Conservation (phyloP, 495 filamentous ascomycete species). For the Podospora sp. region DNA sequence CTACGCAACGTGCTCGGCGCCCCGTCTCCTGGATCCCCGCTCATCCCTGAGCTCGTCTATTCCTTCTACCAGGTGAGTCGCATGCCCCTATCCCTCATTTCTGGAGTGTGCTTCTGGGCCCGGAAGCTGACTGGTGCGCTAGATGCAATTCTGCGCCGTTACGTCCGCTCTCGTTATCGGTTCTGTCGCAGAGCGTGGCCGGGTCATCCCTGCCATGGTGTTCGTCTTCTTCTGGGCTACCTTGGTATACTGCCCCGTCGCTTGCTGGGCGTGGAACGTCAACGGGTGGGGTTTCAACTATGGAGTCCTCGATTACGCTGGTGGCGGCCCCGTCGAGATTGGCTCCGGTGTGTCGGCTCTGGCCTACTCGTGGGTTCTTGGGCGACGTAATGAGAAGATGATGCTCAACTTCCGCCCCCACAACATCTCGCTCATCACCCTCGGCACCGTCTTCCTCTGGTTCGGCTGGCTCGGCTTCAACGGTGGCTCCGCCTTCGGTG, state of each 20-base stretch:
- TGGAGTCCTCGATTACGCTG: conserved; percentile 94
- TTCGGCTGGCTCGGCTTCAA: conserved; percentile 99
- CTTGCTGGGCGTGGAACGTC: conserved; percentile 93
- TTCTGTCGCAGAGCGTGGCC: conserved; percentile 89
- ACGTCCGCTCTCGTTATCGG: conserved; percentile 94
- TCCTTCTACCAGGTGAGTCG: conserved; percentile 77
- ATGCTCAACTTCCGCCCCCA: conserved; percentile 95
- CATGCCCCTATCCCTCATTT: background rate
- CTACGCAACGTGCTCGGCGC: conserved; percentile 75
- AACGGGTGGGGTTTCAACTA: conserved; percentile 93
- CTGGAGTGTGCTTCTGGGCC: background rate
- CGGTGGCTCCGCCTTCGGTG: conserved; percentile 94
- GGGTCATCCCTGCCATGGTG: conserved; percentile 91
- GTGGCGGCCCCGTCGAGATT: conserved; percentile 97
- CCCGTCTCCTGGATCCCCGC: conserved; percentile 78
- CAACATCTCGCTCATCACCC: conserved; percentile 95
- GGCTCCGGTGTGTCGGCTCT: conserved; percentile 89
- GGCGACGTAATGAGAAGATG: conserved; percentile 98
- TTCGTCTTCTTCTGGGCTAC: conserved; percentile 97
- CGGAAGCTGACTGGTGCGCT: background rate
- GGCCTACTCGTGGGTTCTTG: conserved; percentile 93
- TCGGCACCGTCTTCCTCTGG: conserved; percentile 95
- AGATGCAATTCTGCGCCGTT: conserved; percentile 96
- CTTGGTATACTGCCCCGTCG: conserved; percentile 93
- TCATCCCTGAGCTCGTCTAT: conserved; percentile 88